These are phyloP conservation scores for Lachnellula hyalina DNA, from an alignment of 2,329 filamentous ascomycete species.

Conservation along the genomic window DNA sequence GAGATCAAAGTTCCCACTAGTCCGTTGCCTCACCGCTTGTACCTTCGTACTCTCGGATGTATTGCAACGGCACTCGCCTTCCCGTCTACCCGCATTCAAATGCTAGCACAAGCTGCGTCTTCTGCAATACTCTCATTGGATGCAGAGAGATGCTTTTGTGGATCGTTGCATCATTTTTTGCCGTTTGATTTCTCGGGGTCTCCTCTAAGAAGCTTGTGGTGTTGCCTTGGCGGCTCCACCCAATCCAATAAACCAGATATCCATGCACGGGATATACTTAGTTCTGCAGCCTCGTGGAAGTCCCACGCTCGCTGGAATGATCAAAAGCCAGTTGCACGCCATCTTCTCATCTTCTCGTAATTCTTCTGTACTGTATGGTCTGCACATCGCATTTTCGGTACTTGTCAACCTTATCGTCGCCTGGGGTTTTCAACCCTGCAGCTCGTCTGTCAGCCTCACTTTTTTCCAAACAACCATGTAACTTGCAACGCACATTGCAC, in stretches of 20 bases:
- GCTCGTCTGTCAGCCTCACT: conserved; percentile 18
- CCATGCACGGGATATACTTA: neutral
- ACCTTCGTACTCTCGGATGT: neutral
- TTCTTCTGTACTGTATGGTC: too few species aligned
- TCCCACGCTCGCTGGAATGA: neutral
- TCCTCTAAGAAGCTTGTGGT: neutral
- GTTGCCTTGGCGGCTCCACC: neutral
- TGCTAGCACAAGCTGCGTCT: too few species aligned
- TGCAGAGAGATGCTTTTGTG: neutral
- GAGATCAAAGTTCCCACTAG: neutral
- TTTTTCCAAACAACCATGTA: neutral
- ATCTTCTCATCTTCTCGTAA: neutral
- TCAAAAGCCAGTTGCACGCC: neutral
- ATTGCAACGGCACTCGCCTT: neutral
- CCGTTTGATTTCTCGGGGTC: neutral
- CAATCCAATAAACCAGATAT: neutral
- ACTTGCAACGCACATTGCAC: neutral
- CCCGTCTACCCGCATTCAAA: too few species aligned
- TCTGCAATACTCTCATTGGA: neutral
- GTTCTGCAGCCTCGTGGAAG: neutral
- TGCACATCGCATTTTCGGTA: too few species aligned
- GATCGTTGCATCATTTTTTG: neutral
- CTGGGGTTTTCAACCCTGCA: conserved; percentile 7
- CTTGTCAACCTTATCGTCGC: neutral
- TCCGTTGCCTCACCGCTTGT: conserved; percentile 1